Evolutionary conservation across 441 rosid genomes (phyloP).

Genomic region (Erysimum pusillum): DNA sequence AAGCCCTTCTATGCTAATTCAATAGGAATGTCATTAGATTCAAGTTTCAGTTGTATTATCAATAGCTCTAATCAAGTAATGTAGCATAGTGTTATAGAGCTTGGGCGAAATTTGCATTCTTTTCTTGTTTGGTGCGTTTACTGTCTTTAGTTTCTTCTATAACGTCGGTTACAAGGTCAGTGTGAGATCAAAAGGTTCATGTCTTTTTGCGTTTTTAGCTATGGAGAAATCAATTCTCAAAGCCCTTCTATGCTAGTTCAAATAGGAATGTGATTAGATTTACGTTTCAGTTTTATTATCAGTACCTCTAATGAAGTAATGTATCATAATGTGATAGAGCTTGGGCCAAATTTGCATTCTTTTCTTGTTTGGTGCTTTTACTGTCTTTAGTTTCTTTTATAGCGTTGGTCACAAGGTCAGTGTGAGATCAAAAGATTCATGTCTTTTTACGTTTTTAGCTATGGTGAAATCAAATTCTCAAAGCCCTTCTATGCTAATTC

Average conservation of each 20-base stretch:
- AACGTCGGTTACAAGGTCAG: constrained; percentile 17
- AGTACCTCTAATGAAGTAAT: too few relatives aligned
- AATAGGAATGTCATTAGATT: neutral
- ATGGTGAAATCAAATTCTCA: neutral
- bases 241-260: too few relatives aligned
- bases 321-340: too few relatives aligned
- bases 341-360: too few relatives aligned
- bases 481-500: neutral
- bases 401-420: too few relatives aligned
- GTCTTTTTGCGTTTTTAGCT: constrained; percentile 13
- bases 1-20: neutral
- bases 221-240: neutral
- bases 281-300: too few relatives aligned
- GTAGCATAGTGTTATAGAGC: neutral
- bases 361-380: neutral
- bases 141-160: neutral
- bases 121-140: neutral
- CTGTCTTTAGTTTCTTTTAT: neutral
- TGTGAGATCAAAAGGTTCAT: neutral
- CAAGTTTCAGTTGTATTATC: neutral
- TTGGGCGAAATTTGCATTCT: neutral
- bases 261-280: neutral
- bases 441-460: constrained; percentile 2
- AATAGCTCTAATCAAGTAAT: constrained; percentile 3
- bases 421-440: neutral